Evolutionary conservation across 2,329 filamentous ascomycete genomes (phyloP), one percentile per base, ranked within the genome.

Genomic region (Bipolaris oryzae): DNA sequence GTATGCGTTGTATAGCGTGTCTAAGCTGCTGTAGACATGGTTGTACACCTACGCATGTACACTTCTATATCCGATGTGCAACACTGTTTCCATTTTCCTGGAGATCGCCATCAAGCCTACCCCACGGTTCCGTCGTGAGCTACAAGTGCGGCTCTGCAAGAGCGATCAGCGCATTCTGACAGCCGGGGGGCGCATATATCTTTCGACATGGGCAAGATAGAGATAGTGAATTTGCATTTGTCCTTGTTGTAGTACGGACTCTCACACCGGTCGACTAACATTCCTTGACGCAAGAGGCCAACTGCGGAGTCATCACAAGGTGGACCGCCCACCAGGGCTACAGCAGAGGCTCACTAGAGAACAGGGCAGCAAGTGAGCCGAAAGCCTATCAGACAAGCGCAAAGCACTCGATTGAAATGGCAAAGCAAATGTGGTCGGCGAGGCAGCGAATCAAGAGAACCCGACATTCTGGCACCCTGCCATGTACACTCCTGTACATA

Each of bases 51-150:
- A 42, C 10, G n/a, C 16, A 34, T 57, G 35, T 49, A 44, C 38
- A 49, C 48, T 33, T 57, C 38, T 49, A 44, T 35, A 44, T 48
- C 18, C 21, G n/a, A 52, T 41, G 50, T 65, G 53, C 58, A 54
- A 59, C 58, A 47, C n/a, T 35, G 34, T 55, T 53, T 38, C 52
- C 59, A 62, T 62, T 52, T 52, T 57, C 33, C 58, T 55, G 50
- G 50, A 48, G 64, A 71, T 71, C 65, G 60, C 61, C 66, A 58
- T 46, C 48, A 48, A 62, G 50, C 62, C 53, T 63, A 62, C 62
- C 61, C 60, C 57, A 53, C 61, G 49, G 49, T 62, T 58, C 57
- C 55, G 47, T 48, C 25, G 25, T 28, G 52, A 67, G 60, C 66
- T 62, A 65, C 50, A 61, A 53, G 56, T 62, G 61, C 62, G 67